These are phyloP conservation scores for Phaeosphaeriaceae sp. DNA, from an alignment of 2,329 filamentous ascomycete genomes.

Conservation along the genomic window DNA sequence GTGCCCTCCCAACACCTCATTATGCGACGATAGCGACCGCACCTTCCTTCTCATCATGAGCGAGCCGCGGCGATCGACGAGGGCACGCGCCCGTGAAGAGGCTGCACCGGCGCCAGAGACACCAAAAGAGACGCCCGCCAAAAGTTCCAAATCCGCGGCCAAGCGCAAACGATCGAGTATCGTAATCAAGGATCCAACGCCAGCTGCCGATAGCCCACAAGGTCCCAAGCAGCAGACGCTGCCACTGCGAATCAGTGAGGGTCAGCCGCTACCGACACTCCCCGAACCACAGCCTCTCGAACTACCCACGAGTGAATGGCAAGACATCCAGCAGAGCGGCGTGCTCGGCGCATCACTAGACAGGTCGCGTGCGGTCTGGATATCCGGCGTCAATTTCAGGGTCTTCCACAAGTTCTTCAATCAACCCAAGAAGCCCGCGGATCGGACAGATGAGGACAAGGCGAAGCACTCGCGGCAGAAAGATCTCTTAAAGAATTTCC, in stretches of 20 bases:
- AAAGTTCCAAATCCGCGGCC: conserved; percentile 30
- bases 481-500: conserved; percentile 46
- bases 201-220: conserved; percentile 24
- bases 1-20: not conserved
- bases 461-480: conserved; percentile 68
- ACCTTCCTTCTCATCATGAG: conserved; percentile 29
- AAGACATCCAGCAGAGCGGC: conserved; percentile 77
- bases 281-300: conserved; percentile 70
- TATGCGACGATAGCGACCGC: not conserved
- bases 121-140: conserved; percentile 34
- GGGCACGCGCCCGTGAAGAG: conserved; percentile 45
- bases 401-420: conserved; percentile 46
- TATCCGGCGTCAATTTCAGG: conserved; percentile 46
- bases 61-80: conserved; percentile 46
- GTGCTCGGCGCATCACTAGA: conserved; percentile 76
- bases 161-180: conserved; percentile 43
- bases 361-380: conserved; percentile 68
- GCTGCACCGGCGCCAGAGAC: conserved; percentile 35
- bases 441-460: conserved; percentile 70
- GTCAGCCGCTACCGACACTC: conserved; percentile 74
- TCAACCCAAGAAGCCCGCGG: conserved; percentile 52
- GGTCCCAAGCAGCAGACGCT: conserved; percentile 47
- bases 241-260: conserved; percentile 68
- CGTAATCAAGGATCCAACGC: conserved; percentile 33
- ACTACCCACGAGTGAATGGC: conserved; percentile 71